These are phyloP conservation scores for Euphorbia celastroides DNA, from an alignment of 441 rosid genomes.

Conservation along the genomic window DNA sequence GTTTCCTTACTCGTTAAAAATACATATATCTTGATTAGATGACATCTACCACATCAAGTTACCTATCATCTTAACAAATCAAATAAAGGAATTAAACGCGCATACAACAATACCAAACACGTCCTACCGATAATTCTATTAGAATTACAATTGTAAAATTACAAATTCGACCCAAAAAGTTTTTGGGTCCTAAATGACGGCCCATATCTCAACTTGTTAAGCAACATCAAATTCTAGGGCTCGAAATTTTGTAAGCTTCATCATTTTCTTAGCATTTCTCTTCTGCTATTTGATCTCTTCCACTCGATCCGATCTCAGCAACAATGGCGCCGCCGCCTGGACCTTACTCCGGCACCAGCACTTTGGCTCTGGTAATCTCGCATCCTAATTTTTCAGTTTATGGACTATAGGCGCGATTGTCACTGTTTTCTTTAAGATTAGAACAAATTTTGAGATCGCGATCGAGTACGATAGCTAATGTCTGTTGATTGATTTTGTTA, in stretches of 20 bases:
- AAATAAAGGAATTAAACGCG: too few species aligned
- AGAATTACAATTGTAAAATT: too few species aligned
- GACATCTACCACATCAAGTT: too few species aligned
- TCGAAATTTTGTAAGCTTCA: neutral
- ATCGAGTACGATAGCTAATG: neutral
- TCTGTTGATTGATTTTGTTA: neutral
- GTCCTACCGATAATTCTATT: too few species aligned
- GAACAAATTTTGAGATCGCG: neutral
- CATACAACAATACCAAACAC: too few species aligned
- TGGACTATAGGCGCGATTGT: neutral
- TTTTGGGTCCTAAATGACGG: neutral
- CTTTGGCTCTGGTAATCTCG: conserved; percentile 64
- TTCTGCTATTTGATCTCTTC: neutral
- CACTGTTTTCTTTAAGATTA: neutral
- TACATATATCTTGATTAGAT: too few species aligned
- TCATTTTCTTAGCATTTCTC: neutral
- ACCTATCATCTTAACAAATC: too few species aligned
- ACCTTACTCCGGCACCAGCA: conserved; percentile 86
- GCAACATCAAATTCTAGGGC: conserved; percentile 16
- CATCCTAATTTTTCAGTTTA: neutral
- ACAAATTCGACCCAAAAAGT: neutral
- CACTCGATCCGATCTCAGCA: neutral
- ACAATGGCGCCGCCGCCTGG: conserved; percentile 82
- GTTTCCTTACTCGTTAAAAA: too few species aligned
- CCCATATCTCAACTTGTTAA: neutral